Base-by-base conservation (phyloP, 768 basidiomycete genomes). In the Boletus speciosus region DNA sequence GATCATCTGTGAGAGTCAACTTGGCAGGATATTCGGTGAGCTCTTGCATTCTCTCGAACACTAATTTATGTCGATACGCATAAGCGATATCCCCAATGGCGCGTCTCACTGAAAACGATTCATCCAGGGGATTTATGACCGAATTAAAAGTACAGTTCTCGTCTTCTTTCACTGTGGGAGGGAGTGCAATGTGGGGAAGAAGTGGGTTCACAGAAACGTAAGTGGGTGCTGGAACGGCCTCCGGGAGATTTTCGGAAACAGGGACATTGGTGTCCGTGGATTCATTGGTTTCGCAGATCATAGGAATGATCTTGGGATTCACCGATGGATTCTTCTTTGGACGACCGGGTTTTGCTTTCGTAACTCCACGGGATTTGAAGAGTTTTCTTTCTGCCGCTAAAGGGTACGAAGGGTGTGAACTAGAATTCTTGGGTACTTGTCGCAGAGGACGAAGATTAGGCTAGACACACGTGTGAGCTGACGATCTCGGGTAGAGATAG, bases 381-480 rank as follows among this genome's bases (percentile, higher is more conserved):
- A 54, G 2, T 44, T 54, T 69, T 52, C 49, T 53, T 25, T 65
- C 58, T 4, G 51, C 23, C 36, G 43, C 45, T 39, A 59, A 16
- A 49, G 61, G 34, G 42, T 61, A 44, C 47, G 62, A 42, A 34
- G 62, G 40, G 54, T 63, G 63, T 45, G 64, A 58, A 31, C 49
- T 64, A 14, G 46, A 38, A 25, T n/a, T 55, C 43, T 60, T 66
- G 21, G 65, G 61, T 19, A 56, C 60, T 47, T 72, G 71, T 54
- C 69, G 58, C 37, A 67, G 21, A 19, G 64, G 67, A 14, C 69
- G 69, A 57, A 71, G 63, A 50, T 63, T 71, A 38, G 71, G 71
- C 69, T 70, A 42, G 14, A 31, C 29, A 31, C 7, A 10, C 42
- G 46, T 21, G 49, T 61, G 32, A 67, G 61, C 41, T 48, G 41